Base-by-base conservation (phyloP, 495 filamentous ascomycete genomes). In the Diplogelasinospora grovesii region DNA sequence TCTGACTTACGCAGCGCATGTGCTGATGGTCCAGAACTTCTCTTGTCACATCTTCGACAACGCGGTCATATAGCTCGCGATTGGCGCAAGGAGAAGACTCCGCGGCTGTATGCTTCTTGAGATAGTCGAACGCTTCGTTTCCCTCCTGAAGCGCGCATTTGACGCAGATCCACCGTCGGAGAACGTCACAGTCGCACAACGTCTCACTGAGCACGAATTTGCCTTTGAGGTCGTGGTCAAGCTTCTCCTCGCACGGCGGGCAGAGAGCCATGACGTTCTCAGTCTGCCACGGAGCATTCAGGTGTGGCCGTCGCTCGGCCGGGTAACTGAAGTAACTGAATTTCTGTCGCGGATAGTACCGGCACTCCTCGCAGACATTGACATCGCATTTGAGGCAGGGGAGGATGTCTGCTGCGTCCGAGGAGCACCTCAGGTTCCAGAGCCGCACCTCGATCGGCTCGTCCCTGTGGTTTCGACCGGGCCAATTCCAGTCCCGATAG, bases 351-450 rank as follows among this genome's bases (percentile, higher is more conserved):
- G 23, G 22, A 18, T 8, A 38, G 22, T 38, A n/a, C 13, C 36
- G 36, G 13, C 36, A 38, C 36, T 38, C 36, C 23, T 38, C 36
- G 23, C 36, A 38, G 36, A 38, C 14, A 8, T 38, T 38, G 36
- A 38, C 4, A 24, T 16, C 23, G 15, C 36, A 38, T 18, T 18
- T 27, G 8, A n/a, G 22, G 22, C 36, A 38, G 15, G 36, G 22
- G n/a, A 36, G 34, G n/a, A 20, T 18, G 30, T 10, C 30, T 4
- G 36, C 36, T n/a, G 26, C 36, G 22, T 27, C 36, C n/a, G n/a
- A n/a, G n/a, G n/a, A n/a, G 23, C 36, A 27, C 14, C 8, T 38
- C 13, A 25, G 11, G 36, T 38, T 38, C 22, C 14, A 38, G 36
- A 38, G 14, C 3, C 36, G 36, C 36, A 38, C 36, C 15, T 38